Conservation (phyloP, 2,329 filamentous ascomycete species). For the Microdochium trichocladiopsis region DNA sequence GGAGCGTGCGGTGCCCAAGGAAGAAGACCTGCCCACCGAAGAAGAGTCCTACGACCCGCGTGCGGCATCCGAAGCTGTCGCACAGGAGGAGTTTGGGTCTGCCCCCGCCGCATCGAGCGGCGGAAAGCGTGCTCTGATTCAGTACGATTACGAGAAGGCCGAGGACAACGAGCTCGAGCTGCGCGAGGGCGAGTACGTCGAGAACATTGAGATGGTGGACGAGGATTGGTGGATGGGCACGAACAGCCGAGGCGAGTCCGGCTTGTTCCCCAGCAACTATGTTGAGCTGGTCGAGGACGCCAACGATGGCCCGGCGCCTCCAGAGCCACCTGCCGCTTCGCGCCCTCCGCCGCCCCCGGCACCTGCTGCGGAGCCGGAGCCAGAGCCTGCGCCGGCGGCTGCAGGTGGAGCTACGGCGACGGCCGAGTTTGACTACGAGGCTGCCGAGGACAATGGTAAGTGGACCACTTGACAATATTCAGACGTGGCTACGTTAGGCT, state of each 20-base stretch:
- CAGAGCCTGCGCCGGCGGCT: conserved; percentile 28
- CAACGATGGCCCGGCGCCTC: conserved; percentile 23
- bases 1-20: conserved; percentile 52
- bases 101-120: conserved; percentile 29
- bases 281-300: conserved; percentile 74
- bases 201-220: conserved; percentile 93
- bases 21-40: conserved; percentile 60
- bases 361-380: conserved; percentile 28
- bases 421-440: conserved; percentile 93
- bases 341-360: conserved; percentile 18
- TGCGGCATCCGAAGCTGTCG: conserved; percentile 48
- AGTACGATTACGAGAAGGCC: conserved; percentile 96
- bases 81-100: conserved; percentile 34
- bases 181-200: conserved; percentile 79
- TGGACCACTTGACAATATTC: neutral
- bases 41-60: conserved; percentile 55
- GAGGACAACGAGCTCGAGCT: conserved; percentile 96
- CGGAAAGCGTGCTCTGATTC: conserved; percentile 68
- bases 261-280: conserved; percentile 95
- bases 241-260: conserved; percentile 75
- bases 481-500: neutral
- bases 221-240: conserved; percentile 99
- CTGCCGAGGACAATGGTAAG: conserved; percentile 84
- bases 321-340: conserved; percentile 25
- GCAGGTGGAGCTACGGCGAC: conserved; percentile 60